Conservation (phyloP, 495 filamentous ascomycete genomes). For the Schizothecium vesticola region DNA sequence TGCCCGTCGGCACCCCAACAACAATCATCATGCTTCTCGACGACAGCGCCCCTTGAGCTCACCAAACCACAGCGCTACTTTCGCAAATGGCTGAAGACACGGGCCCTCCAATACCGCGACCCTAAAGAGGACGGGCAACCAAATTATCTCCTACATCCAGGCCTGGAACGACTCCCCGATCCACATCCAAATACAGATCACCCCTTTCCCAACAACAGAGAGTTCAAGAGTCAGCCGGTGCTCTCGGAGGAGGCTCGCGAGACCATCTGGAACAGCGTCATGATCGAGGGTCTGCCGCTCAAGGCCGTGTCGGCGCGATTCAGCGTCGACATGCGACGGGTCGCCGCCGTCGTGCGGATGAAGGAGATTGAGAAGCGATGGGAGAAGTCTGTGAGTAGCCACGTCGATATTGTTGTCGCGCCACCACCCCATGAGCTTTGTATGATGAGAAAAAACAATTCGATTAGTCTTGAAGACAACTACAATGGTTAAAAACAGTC, state of each 20-base stretch:
- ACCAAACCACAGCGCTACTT: conserved; percentile 16
- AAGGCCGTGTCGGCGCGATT: conserved; percentile 72
- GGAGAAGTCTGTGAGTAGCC: conserved; percentile 57
- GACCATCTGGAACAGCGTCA: conserved; percentile 65
- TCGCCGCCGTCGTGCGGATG: conserved; percentile 82
- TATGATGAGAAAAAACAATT: conserved; percentile 70
- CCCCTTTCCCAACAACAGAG: conserved; percentile 73
- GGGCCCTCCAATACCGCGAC: neutral
- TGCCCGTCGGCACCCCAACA: conserved; percentile 5
- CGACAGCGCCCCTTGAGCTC: conserved; percentile 15
- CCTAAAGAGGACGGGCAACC: neutral
- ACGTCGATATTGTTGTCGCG: conserved; percentile 21
- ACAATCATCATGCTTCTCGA: conserved; percentile 20
- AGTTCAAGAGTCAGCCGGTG: conserved; percentile 66
- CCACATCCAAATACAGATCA: neutral
- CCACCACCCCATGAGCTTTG: conserved; percentile 10
- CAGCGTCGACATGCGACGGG: conserved; percentile 76
- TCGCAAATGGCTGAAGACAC: conserved; percentile 11
- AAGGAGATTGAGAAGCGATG: conserved; percentile 81
- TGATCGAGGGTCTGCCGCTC: conserved; percentile 59
- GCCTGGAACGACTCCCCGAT: too few species aligned
- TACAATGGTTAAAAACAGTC: conserved; percentile 65
- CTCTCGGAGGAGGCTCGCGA: conserved; percentile 72
- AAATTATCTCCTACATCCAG: too few species aligned
- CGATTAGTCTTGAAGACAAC: conserved; percentile 99